Percentiles rank a stretch among this genome's conserved stretches.
Evolutionary conservation across 1,284 basidiomycete genomes (phyloP).

Genomic region (Taiwanofungus camphoratus): DNA sequence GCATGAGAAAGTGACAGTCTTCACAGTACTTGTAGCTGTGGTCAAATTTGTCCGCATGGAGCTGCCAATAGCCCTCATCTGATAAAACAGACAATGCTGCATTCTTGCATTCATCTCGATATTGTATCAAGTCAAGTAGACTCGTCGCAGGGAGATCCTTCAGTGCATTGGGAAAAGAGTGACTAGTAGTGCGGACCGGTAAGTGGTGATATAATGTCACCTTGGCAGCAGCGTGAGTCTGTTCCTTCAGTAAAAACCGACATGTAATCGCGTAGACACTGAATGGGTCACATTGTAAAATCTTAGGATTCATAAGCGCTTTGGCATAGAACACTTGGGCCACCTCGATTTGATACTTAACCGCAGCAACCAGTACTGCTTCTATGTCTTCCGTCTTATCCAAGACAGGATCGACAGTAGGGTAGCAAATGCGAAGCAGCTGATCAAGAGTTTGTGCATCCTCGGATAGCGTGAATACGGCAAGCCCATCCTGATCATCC

Average conservation of each 20-base stretch:
- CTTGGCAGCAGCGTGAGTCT: not conserved
- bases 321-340: not conserved
- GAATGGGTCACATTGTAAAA: not conserved
- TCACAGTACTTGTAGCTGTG: too few relatives aligned
- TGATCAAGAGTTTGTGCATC: not conserved
- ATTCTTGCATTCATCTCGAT: not conserved
- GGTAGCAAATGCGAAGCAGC: not conserved
- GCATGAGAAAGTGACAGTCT: too few relatives aligned
- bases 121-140: not conserved
- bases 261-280: not conserved
- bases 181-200: not conserved
- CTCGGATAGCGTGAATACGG: not conserved
- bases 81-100: constrained; percentile 5
- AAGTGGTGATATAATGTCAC: not conserved
- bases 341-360: constrained; percentile 1
- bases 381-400: not conserved
- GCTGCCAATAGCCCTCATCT: constrained; percentile 15
- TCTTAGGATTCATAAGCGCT: not conserved
- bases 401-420: not conserved
- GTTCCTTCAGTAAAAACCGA: not conserved
- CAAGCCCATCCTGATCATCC: not conserved
- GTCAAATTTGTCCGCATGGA: too few relatives aligned
- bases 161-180: not conserved
- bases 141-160: not conserved
- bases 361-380: not conserved